phyloP scores from a whole-genome alignment of 495 filamentous ascomycete species.

The Stereocaulon alpinum region DNA sequence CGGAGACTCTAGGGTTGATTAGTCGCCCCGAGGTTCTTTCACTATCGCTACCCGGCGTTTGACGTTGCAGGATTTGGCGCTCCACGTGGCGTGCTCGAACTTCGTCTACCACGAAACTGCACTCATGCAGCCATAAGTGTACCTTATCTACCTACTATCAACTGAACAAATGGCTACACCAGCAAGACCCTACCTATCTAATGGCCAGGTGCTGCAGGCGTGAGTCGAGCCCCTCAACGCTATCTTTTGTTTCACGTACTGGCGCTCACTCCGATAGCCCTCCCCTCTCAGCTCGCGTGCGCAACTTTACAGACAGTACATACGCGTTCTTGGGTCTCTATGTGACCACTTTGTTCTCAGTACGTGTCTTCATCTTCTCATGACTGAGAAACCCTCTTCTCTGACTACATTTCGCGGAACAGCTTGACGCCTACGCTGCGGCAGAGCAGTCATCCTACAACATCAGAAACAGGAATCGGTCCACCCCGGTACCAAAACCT shows the following conservation, averaged over 20 bases:
- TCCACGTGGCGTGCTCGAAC: neutral
- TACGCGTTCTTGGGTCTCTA: constrained; percentile 25
- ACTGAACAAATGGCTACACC: constrained; percentile 17
- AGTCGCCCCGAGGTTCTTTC: neutral
- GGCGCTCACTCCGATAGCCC: constrained; percentile 15
- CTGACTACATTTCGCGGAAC: neutral
- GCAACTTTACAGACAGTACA: constrained; percentile 17
- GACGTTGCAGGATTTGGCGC: neutral
- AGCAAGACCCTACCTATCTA: constrained; percentile 22
- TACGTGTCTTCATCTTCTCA: neutral
- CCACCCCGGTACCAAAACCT: constrained; percentile 3
- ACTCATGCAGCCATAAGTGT: too few species aligned
- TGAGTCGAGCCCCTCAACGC: neutral
- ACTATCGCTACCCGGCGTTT: constrained; percentile 2
- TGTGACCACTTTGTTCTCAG: constrained; percentile 25
- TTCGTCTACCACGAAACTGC: neutral
- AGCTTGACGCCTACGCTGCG: constrained; percentile 26
- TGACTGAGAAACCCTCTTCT: neutral
- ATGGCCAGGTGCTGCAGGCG: constrained; percentile 24
- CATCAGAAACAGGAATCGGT: constrained; percentile 17
- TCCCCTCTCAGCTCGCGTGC: constrained; percentile 23
- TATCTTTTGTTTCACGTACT: neutral
- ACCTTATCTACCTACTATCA: neutral
- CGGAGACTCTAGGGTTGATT: neutral
- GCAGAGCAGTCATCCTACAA: constrained; percentile 22